Evolutionary conservation across 495 filamentous ascomycete genomes (phyloP), one percentile per base, ranked within the genome.

Genomic region (Eremomyces bilateralis): DNA sequence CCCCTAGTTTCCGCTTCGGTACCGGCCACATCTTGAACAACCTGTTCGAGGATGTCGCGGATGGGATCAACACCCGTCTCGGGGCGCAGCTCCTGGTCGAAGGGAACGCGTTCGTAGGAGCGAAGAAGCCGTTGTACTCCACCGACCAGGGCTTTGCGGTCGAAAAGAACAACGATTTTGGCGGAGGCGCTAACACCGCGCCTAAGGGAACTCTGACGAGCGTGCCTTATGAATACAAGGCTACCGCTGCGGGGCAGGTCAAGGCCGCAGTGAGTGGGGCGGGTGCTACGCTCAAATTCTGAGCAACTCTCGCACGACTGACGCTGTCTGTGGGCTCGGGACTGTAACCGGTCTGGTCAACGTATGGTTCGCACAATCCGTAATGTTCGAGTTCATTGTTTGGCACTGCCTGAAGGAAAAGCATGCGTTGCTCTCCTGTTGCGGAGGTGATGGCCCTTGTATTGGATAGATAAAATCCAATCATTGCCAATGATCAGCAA

Each of bases 31-130:
- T 64, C 46, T 64, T 55, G 52, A 65, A 64, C 52, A 62, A 56
- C 33, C 56, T 39, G 45, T 54, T 43, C 52, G 42, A 55, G 28
- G 49, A 55, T 33, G 57, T 69, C 29, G 48, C 40, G 42, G 64
- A 67, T 33, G 70, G 64, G 15, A 67, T 78, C 56, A 73, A 80
- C 56, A 66, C 69, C 13, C 65, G 74, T 27, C 50, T 68, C 34
- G 71, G 69, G 20, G 74, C 73, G 11, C 69, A 77, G 53, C 43
- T 73, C 1, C 53, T 75, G 11, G 64, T 74, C 27, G 59, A 77
- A 57, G 65, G 60, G 37, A 73, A 63, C 46, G 58, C 56, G 17
- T 78, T 74, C 45, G 50, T 49, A n/a, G 47, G 50, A 15, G 47
- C 45, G 20, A 53, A 54, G 27, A 54, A 65, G 42, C 50, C 61